Conservation (phyloP, 2,329 filamentous ascomycete genomes). For the Clonostachys solani region DNA sequence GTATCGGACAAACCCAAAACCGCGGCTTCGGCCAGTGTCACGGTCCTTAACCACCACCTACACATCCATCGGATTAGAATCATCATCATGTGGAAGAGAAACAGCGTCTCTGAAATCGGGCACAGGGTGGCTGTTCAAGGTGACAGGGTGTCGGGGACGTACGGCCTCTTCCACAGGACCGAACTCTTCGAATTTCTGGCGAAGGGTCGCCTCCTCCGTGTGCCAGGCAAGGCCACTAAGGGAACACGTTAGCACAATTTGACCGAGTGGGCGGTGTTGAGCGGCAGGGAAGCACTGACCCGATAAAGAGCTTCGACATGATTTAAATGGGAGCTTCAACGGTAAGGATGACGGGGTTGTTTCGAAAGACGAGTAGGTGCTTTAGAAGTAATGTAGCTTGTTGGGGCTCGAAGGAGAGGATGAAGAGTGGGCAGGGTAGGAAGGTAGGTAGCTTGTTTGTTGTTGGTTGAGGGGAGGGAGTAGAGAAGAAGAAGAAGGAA, state of each 20-base stretch:
- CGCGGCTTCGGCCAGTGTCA: conserved; percentile 92
- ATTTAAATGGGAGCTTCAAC: conserved; percentile 8
- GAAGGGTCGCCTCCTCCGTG: conserved; percentile 84
- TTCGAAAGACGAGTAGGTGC: no score
- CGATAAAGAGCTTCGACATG: conserved; percentile 96
- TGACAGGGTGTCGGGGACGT: conserved; percentile 37
- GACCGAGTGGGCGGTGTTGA: background rate
- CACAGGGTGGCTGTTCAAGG: background rate
- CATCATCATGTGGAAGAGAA: background rate
- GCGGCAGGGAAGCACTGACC: conserved; percentile 52
- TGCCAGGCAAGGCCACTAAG: conserved; percentile 94
- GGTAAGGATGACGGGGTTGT: no score
- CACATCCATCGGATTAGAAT: conserved; percentile 8
- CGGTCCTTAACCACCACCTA: conserved; percentile 97
- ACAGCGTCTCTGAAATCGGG: background rate
- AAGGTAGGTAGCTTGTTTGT: background rate
- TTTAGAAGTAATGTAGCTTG: no score
- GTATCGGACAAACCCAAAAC: conserved; percentile 96
- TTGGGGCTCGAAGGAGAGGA: no score
- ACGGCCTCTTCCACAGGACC: conserved; percentile 93
- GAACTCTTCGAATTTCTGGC: conserved; percentile 89
- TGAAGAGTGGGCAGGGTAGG: background rate
- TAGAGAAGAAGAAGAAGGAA: background rate
- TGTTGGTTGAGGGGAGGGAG: background rate
- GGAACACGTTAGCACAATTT: background rate